These are phyloP conservation scores for Pezicula neosporulosa DNA, from an alignment of 2,329 filamentous ascomycete species.

Conservation along the genomic window DNA sequence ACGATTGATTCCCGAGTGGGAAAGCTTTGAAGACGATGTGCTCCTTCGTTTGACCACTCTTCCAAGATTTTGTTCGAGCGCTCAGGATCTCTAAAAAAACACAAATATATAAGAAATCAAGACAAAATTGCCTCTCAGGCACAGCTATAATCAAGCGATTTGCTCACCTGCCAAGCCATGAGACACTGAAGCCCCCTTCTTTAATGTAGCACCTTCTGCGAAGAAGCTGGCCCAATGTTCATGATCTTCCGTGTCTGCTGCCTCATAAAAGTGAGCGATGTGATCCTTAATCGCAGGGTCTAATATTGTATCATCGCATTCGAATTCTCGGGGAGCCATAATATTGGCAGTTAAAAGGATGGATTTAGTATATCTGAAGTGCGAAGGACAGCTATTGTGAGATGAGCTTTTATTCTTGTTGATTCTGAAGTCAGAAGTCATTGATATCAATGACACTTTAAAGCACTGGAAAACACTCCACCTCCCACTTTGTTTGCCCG, in stretches of 20 bases:
- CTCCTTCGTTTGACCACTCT: neutral
- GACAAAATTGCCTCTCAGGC: too few species aligned
- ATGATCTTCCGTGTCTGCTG: neutral
- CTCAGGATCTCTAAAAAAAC: neutral
- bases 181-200: neutral
- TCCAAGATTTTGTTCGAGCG: neutral
- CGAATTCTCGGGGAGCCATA: slow-evolving; percentile 1
- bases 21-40: neutral
- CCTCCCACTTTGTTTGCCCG: too few species aligned
- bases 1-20: neutral
- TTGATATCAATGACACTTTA: too few species aligned
- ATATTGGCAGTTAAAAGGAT: too few species aligned
- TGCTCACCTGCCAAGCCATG: neutral
- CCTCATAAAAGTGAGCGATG: neutral
- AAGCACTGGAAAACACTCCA: too few species aligned
- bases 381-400: too few species aligned
- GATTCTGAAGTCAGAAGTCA: too few species aligned
- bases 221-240: neutral
- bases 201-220: neutral
- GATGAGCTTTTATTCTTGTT: too few species aligned
- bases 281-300: neutral
- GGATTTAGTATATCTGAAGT: too few species aligned
- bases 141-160: too few species aligned
- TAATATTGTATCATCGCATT: neutral
- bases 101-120: too few species aligned